Percentiles rank a stretch among this genome's conserved stretches.
phyloP scores from a whole-genome alignment of 495 filamentous ascomycete species.

The Cairneyella variabilis region DNA sequence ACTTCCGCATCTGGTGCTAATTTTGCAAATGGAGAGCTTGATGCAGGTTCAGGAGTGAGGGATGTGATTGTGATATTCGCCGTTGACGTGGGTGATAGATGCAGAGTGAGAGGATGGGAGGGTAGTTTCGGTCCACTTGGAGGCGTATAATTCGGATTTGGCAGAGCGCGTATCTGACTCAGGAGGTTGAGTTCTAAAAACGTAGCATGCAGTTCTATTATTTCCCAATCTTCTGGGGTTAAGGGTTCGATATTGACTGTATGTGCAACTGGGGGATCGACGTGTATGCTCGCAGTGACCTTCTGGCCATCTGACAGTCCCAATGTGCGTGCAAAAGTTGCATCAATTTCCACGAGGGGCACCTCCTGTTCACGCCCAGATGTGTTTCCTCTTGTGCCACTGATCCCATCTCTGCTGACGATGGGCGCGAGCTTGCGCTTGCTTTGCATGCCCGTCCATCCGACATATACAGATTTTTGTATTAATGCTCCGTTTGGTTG shows the following conservation, averaged over 20 bases:
- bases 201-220: slow-evolving; percentile 92
- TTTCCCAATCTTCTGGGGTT: slow-evolving; percentile 96
- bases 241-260: slow-evolving; percentile 95
- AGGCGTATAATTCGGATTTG: slow-evolving; percentile 68
- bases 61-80: slow-evolving; percentile 85
- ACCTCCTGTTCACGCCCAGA: slow-evolving; percentile 66
- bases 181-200: slow-evolving; percentile 93
- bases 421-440: slow-evolving; percentile 72
- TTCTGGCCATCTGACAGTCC: slow-evolving; percentile 82
- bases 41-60: slow-evolving; percentile 64
- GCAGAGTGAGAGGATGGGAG: slow-evolving; percentile 81
- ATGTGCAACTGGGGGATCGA: slow-evolving; percentile 85
- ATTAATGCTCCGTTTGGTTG: slow-evolving; percentile 39
- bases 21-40: slow-evolving; percentile 77
- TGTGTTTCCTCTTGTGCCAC: slow-evolving; percentile 42
- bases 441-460: slow-evolving; percentile 97
- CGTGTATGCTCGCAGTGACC: slow-evolving; percentile 66
- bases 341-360: slow-evolving; percentile 79
- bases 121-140: slow-evolving; percentile 34
- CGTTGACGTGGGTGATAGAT: slow-evolving; percentile 92
- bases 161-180: slow-evolving; percentile 87
- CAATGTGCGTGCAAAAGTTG: slow-evolving; percentile 78
- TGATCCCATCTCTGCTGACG: slow-evolving; percentile 68
- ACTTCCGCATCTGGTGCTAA: slow-evolving; percentile 92
- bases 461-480: slow-evolving; percentile 72